phyloP scores from a whole-genome alignment of 768 basidiomycete species.

The Cystofilobasidium capitatum region DNA sequence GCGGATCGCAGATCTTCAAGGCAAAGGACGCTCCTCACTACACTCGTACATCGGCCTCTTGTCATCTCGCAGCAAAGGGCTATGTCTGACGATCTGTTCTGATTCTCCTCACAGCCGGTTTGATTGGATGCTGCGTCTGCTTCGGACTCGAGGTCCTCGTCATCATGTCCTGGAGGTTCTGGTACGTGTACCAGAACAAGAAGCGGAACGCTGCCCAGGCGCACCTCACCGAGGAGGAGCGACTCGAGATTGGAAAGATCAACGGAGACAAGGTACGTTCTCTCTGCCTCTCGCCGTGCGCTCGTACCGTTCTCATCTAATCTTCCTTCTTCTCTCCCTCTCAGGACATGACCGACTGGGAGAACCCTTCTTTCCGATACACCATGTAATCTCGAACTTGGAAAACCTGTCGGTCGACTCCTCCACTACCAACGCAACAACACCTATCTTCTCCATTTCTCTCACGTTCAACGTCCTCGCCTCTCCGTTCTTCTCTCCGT shows the following conservation, averaged over 20 bases:
- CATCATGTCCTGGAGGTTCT: background rate
- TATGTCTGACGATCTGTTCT: background rate
- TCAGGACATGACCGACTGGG: too few species aligned
- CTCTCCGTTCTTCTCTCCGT: too few species aligned
- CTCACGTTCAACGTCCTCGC: too few species aligned
- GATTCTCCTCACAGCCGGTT: background rate
- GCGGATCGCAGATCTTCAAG: constrained; percentile 12
- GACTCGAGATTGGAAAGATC: background rate
- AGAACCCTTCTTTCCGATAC: too few species aligned
- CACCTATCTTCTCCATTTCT: too few species aligned
- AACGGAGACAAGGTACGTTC: too few species aligned
- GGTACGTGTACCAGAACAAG: constrained; percentile 6
- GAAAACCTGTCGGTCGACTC: too few species aligned
- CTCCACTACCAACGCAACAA: too few species aligned
- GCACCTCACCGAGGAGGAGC: background rate
- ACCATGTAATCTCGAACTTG: too few species aligned
- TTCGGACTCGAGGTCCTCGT: background rate
- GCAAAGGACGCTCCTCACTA: constrained; percentile 22
- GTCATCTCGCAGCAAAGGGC: background rate
- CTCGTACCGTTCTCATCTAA: too few species aligned
- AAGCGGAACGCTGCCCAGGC: background rate
- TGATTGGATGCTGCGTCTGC: constrained; percentile 7
- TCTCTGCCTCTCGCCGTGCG: too few species aligned
- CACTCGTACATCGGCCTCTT: background rate
- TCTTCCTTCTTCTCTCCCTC: too few species aligned